Evolutionary conservation across 2,329 filamentous ascomycete genomes (phyloP), one percentile per base, ranked within the genome.

Genomic region (Volutella citrinella): DNA sequence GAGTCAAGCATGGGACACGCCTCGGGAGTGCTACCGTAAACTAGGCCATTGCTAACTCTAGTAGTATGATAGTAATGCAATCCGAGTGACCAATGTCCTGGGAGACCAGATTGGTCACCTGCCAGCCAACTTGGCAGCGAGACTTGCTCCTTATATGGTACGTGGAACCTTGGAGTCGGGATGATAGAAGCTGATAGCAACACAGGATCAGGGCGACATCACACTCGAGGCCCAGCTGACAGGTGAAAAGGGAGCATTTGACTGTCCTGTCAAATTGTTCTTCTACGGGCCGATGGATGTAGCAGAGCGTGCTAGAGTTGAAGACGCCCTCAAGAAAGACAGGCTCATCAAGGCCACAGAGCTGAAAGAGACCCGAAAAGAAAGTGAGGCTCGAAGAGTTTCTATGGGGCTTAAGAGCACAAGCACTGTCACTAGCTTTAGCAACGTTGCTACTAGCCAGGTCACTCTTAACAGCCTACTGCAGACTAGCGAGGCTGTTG

Each of bases 71-170:
- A 43, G 48, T 6, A 93, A 93, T 61, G 87, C 87, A 0, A 87
- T 94, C 37, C 76, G 79, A 6, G 77, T 94, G 2, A 73, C 85
- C 49, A 94, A 93, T 57, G 85, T 90, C 11, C 74, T 84, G 52
- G 75, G 78, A 12, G 57, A 61, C 7, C 87, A 94, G 51, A 86
- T 95, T 48, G 88, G 88, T 1, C 87, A 95, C 59, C 68, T 95
- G 24, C 83, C 85, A 7, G 70, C 78, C 10, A 68, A 63, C 2
- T 54, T 87, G 15, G 87, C 81, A 1, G 64, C 69, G n/a, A 91
- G 85, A 58, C 64, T 95, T 33, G 80, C 86, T 1, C 76, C 73
- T 3, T 88, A 87, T 54, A 70, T 94, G 54, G 81, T 83, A 59
- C 51, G 67, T 29, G 43, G 19, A 22, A 18, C 18, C 15, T n/a